Evolutionary conservation across 768 basidiomycete species (phyloP).

Genomic region (Tephrocybe sp.): DNA sequence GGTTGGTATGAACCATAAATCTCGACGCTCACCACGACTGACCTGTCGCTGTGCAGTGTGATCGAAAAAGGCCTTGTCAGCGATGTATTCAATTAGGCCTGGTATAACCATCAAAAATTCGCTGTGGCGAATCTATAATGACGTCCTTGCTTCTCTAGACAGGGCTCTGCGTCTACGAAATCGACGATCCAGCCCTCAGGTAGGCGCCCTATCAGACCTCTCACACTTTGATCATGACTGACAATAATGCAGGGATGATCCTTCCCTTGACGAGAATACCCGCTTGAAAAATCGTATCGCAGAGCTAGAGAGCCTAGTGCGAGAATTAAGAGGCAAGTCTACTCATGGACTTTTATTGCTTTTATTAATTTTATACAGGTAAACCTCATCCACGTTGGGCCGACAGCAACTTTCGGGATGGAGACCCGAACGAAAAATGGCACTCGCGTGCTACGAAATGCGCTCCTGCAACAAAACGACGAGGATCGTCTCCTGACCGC

Average conservation of each 20-base stretch:
- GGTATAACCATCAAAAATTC: conserved; percentile 38
- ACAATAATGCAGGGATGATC: conserved; percentile 65
- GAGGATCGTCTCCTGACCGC: conserved; percentile 33
- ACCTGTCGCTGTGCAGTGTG: conserved; percentile 60
- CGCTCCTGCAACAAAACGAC: conserved; percentile 41
- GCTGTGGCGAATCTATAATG: conserved; percentile 5
- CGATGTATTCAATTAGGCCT: conserved; percentile 87
- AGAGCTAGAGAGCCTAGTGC: conserved; percentile 88
- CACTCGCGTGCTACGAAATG: conserved; percentile 80
- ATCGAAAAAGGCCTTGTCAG: conserved; percentile 88
- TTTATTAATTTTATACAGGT: conserved; percentile 39
- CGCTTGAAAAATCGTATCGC: conserved; percentile 85
- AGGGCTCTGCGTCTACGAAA: conserved; percentile 92
- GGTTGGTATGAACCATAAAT: no score
- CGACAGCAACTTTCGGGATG: conserved; percentile 73
- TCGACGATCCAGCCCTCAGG: conserved; percentile 85
- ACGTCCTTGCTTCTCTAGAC: conserved; percentile 46
- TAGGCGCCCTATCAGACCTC: conserved; percentile 26
- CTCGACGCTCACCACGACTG: no score
- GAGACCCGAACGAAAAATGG: conserved; percentile 82
- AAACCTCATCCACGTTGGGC: conserved; percentile 90
- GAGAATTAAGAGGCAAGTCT: conserved; percentile 72
- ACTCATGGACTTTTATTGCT: conserved; percentile 4
- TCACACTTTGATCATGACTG: conserved; percentile 4
- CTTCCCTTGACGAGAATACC: conserved; percentile 82